Evolutionary conservation across 2,329 filamentous ascomycete species (phyloP), one percentile per base, ranked within the genome.

Genomic region (Paracorniculantispora psalliotae): DNA sequence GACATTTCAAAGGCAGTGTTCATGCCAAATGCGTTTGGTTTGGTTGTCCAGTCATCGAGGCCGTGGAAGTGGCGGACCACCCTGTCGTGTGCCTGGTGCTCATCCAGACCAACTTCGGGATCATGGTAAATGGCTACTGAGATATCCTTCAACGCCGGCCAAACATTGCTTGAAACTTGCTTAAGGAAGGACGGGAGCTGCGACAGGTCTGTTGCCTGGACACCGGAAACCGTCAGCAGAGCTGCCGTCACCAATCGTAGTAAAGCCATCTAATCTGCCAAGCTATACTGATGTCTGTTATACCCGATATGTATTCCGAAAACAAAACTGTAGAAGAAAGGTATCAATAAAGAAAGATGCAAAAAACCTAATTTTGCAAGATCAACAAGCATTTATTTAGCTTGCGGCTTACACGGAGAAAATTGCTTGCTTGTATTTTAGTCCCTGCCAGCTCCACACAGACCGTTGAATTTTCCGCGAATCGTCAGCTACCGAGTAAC

Each of bases 81-180:
- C 13, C 55, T 56, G 44, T 63, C 58, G n/a, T 63, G 61, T 6
- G 63, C 63, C 30, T 61, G 61, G 13, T 47, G 61, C 28, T 62
- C 63, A 46, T 61, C 52, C 19, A 61, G 35, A 9, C 62, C 62
- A 28, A 64, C 44, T 37, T 64, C 62, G 12, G 62, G 62, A 43
- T 61, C 57, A 23, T 60, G 54, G 47, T 59, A 61, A 35, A 64
- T 63, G 19, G 62, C 53, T 2, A 61, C 44, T 28, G 52, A 54
- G 13, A 64, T 64, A 43, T 55, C 47, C 33, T 61, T 47, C 5
- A 64, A 51, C 1, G 59, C 55, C 35, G 63, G 63, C 10, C 56
- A 54, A 33, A 44, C 17, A 30, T n/a, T 44, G 15, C 2, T 30
- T 8, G 51, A 44, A 15, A 33, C 15, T 5, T 43, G n/a, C 35